A percentile compares a stretch with the other conserved stretches of the same genome.
These are phyloP conservation scores for Diaporthe velutina DNA, from an alignment of 2,329 filamentous ascomycete genomes.

Conservation along the genomic window DNA sequence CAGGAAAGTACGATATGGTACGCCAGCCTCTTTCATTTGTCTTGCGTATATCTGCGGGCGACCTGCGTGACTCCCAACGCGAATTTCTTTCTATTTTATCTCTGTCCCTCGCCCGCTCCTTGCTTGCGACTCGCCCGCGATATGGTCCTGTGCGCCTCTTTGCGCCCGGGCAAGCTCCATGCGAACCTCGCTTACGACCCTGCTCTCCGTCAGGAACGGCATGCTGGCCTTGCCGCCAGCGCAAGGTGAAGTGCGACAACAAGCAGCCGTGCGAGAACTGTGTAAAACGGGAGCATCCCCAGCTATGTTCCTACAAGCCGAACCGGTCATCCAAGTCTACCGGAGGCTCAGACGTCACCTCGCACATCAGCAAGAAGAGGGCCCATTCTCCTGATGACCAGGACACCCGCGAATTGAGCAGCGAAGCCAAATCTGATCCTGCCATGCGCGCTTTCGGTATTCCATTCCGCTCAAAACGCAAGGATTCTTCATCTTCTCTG, in stretches of 20 bases:
- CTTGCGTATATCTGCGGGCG: background rate
- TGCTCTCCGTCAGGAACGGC: conserved; percentile 62
- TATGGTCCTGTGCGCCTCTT: background rate
- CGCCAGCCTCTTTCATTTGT: conserved; percentile 47
- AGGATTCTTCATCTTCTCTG: conserved; percentile 36
- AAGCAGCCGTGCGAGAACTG: conserved; percentile 78
- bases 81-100: background rate
- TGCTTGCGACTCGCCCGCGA: background rate
- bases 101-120: background rate
- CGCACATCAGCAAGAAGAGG: conserved; percentile 41
- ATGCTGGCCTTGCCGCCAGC: conserved; percentile 76
- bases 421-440: conserved; percentile 54
- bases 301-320: conserved; percentile 76
- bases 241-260: conserved; percentile 79
- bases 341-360: conserved; percentile 41
- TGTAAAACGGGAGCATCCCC: conserved; percentile 74
- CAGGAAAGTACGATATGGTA: conserved; percentile 77
- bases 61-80: background rate
- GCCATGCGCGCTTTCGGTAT: conserved; percentile 50
- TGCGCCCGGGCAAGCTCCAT: background rate
- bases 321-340: conserved; percentile 59
- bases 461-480: conserved; percentile 35
- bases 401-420: conserved; percentile 53
- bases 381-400: conserved; percentile 46
- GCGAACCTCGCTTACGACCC: background rate